phyloP scores from a whole-genome alignment of 2,329 filamentous ascomycete genomes.

The Reticulascus tulasneorum region DNA sequence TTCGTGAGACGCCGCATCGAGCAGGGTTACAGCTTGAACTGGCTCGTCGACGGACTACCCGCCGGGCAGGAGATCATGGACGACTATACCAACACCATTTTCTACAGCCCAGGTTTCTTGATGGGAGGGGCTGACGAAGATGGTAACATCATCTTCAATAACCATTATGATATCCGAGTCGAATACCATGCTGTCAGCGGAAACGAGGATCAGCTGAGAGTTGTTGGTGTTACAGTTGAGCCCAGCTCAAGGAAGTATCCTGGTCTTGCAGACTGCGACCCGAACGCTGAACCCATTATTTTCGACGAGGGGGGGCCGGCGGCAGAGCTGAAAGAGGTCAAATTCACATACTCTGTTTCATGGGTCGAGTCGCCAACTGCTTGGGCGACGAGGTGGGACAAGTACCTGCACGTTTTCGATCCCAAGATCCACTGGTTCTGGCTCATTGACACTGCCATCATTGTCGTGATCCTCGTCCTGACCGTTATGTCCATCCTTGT shows the following conservation, averaged over 20 bases:
- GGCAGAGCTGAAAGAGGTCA: constrained; percentile 57
- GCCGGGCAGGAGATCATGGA: constrained; percentile 82
- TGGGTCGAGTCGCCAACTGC: constrained; percentile 82
- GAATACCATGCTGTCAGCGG: constrained; percentile 82
- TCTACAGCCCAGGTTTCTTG: constrained; percentile 89
- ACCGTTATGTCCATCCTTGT: constrained; percentile 92
- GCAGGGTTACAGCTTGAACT: constrained; percentile 89
- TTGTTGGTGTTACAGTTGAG: constrained; percentile 88
- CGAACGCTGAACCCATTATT: constrained; percentile 52
- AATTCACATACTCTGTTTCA: constrained; percentile 88
- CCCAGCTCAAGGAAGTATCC: constrained; percentile 67
- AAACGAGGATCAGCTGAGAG: constrained; percentile 67
- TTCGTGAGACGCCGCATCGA: constrained; percentile 82
- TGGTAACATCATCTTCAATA: constrained; percentile 68
- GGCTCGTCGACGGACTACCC: constrained; percentile 90
- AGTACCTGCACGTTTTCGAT: constrained; percentile 95
- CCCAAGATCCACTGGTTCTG: constrained; percentile 99
- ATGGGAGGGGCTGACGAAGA: constrained; percentile 59
- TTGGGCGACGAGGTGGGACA: constrained; percentile 98
- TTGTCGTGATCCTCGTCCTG: constrained; percentile 85
- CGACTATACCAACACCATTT: constrained; percentile 68
- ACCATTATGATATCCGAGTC: constrained; percentile 91
- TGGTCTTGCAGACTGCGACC: constrained; percentile 60
- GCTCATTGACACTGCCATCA: constrained; percentile 90
- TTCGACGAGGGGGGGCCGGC: constrained; percentile 53